Conservation (phyloP, 192 early-diverging fungal genomes). For the Gryganskiella cystojenkinii region DNA sequence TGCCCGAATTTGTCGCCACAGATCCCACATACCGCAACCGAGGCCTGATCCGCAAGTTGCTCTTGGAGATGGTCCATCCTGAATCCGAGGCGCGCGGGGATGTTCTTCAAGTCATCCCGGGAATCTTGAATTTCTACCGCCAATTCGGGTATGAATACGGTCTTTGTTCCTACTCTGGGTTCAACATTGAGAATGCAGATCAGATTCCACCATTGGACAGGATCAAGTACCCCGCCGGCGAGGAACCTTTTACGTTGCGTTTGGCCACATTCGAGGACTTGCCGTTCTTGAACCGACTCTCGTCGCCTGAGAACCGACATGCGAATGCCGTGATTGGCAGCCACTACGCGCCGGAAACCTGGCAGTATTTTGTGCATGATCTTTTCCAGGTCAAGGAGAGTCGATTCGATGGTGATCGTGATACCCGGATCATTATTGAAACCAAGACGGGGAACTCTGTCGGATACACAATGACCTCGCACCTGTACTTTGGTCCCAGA, state of each 20-base stretch:
- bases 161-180: not conserved
- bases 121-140: slow-evolving; percentile 36
- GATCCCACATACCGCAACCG: slow-evolving; percentile 15
- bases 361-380: slow-evolving; percentile 10
- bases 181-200: too few species aligned
- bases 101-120: slow-evolving; percentile 13
- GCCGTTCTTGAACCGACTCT: slow-evolving; percentile 12
- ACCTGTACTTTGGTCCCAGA: not conserved
- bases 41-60: slow-evolving; percentile 14
- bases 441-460: not conserved
- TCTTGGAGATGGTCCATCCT: slow-evolving; percentile 33
- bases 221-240: not conserved
- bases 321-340: slow-evolving; percentile 9
- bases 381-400: not conserved
- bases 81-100: slow-evolving; percentile 18
- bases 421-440: slow-evolving; percentile 8
- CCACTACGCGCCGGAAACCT: slow-evolving; percentile 4
- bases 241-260: slow-evolving; percentile 10
- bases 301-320: not conserved
- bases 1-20: slow-evolving; percentile 6
- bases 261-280: not conserved
- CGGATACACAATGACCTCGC: not conserved
- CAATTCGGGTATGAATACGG: slow-evolving; percentile 40
- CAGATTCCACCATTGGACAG: not conserved
- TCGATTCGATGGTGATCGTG: not conserved